These are phyloP conservation scores for Microbotryum scabiosae DNA, from an alignment of 1,284 basidiomycete species.

Conservation along the genomic window DNA sequence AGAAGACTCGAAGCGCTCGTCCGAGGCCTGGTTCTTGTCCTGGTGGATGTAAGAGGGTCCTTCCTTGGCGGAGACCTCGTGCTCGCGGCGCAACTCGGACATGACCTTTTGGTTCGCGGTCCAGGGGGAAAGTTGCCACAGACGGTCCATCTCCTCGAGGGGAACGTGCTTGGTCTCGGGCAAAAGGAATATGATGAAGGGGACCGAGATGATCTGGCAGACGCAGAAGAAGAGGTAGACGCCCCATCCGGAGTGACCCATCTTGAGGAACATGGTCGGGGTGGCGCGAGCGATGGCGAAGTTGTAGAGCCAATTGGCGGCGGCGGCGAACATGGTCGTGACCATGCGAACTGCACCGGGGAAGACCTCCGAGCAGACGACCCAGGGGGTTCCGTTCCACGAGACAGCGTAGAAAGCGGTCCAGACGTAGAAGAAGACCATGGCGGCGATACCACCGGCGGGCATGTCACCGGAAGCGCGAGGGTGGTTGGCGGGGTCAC, in stretches of 20 bases:
- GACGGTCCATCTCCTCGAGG: constrained; percentile 30
- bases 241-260: constrained; percentile 30
- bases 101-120: constrained; percentile 14
- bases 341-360: constrained; percentile 39
- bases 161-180: constrained; percentile 28
- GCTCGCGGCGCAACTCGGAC: constrained; percentile 9
- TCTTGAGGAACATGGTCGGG: constrained; percentile 33
- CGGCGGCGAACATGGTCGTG: constrained; percentile 38
- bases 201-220: constrained; percentile 36
- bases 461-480: constrained; percentile 23
- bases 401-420: constrained; percentile 30
- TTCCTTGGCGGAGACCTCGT: background rate
- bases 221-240: constrained; percentile 40
- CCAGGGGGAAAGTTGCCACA: constrained; percentile 20
- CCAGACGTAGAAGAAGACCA: constrained; percentile 41
- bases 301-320: constrained; percentile 40
- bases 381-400: constrained; percentile 39
- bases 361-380: constrained; percentile 40
- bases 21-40: background rate
- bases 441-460: constrained; percentile 34
- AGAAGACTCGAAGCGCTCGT: background rate
- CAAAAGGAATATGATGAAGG: constrained; percentile 34
- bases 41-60: background rate
- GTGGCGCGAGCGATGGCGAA: constrained; percentile 36
- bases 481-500: constrained; percentile 25